Base-by-base conservation (phyloP, 441 rosid species). In the Eruca vesicaria region DNA sequence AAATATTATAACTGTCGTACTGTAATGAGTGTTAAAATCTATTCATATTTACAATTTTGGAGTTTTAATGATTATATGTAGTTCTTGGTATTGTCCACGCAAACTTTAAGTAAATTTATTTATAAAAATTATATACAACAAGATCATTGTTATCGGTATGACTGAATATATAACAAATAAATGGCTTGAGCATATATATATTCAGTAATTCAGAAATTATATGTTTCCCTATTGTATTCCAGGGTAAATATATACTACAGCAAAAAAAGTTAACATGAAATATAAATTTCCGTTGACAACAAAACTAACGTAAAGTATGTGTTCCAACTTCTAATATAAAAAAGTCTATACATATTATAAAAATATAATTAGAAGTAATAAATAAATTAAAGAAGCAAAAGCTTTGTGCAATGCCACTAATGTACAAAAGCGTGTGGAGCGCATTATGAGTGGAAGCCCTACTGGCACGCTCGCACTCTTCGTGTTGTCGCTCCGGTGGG, bases 391-490 rank as follows among this genome's bases (percentile, higher is more conserved):
- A 56, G 9, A 7, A 77, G 59, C 6, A 60, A 72, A 78, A 68
- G 71, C 72, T 68, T 62, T 43, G 71, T 78, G 81, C 81, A 68
- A 78, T 63, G 81, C 57, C 81, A 78, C 81, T 78, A 78, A 73
- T 68, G 36, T 66, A 73, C 74, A 78, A 73, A 78, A 73, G 74
- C 78, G 78, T 78, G 81, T 78, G 81, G 81, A 78, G 71, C 78
- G 81, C 81, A 78, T 73, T 73, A 78, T 78, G 66, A 78, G 41
- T 41, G 74, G 74, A 20, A 73, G 20, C 62, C 78, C 74, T 63
- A 78, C 78, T 68, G 56, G 78, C 81, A 78, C 81, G 78, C 78
- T 68, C 67, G 66, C 74, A 56, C 57, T 29, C 78, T 63, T 78
- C 33, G 3, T 61, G 67, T 59, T 78, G 78, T 73, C 78, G 61